These are phyloP conservation scores for Vitellaria paradoxa DNA, from an alignment of 179 eudicot species.

Conservation along the genomic window DNA sequence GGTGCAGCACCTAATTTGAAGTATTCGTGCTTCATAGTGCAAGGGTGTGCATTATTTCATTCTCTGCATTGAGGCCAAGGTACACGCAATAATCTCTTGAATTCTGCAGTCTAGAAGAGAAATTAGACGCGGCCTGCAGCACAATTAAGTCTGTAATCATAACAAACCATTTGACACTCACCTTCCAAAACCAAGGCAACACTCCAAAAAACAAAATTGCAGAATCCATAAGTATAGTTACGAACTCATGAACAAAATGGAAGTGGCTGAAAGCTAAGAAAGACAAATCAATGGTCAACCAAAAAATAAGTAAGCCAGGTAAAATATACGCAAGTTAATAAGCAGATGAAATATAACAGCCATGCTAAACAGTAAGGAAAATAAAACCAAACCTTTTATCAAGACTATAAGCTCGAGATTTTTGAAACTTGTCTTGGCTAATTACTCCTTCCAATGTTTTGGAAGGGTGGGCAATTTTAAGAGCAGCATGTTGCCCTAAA, in stretches of 20 bases:
- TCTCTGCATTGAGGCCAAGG: constrained; percentile 68
- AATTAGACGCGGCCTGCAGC: not conserved
- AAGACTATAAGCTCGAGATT: constrained; percentile 88
- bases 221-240: constrained; percentile 80
- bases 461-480: constrained; percentile 80
- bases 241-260: constrained; percentile 85
- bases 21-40: too few relatives aligned
- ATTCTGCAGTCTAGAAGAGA: constrained; percentile 42
- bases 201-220: constrained; percentile 72
- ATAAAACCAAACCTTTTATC: constrained; percentile 73
- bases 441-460: constrained; percentile 75
- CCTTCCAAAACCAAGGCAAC: constrained; percentile 97
- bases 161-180: constrained; percentile 25
- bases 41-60: constrained; percentile 88
- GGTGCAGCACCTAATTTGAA: too few relatives aligned
- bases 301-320: not conserved
- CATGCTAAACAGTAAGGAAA: not conserved
- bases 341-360: not conserved
- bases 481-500: constrained; percentile 81
- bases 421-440: constrained; percentile 89
- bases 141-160: not conserved
- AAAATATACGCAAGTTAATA: not conserved
- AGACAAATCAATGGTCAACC: too few relatives aligned
- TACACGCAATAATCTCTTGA: constrained; percentile 55
- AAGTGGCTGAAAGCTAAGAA: too few relatives aligned